Conservation (phyloP, 2,329 filamentous ascomycete genomes). For the Xylariaceae sp. region DNA sequence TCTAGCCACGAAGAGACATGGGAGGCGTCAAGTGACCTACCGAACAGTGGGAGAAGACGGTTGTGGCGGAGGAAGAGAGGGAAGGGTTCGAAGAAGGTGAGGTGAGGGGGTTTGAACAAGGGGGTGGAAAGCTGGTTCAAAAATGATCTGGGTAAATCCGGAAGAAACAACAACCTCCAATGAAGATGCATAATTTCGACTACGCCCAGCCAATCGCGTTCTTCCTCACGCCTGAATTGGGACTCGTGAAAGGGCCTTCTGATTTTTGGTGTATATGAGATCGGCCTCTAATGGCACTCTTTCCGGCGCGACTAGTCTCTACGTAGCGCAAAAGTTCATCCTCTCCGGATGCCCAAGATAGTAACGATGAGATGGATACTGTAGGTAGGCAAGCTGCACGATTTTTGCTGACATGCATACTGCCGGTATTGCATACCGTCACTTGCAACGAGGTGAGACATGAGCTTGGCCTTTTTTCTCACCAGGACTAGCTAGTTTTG, state of each 20-base stretch:
- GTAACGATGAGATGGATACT: not conserved
- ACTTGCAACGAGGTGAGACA: constrained; percentile 4
- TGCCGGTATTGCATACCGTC: constrained; percentile 4
- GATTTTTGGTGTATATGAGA: constrained; percentile 3
- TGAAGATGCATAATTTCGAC: constrained; percentile 3
- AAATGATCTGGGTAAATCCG: constrained; percentile 32
- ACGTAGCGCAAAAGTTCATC: not conserved
- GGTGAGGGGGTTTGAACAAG: not conserved
- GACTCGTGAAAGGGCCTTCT: constrained; percentile 8
- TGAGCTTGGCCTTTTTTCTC: not conserved
- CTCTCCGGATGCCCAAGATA: not conserved
- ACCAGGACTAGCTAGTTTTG: not conserved
- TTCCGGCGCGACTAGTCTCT: constrained; percentile 7
- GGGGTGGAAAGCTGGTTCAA: constrained; percentile 2
- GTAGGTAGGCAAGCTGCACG: constrained; percentile 5
- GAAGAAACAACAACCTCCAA: constrained; percentile 29
- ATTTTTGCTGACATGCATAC: constrained; percentile 1
- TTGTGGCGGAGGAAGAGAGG: constrained; percentile 12
- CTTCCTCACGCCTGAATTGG: constrained; percentile 5
- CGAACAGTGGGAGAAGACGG: not conserved
- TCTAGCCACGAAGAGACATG: constrained; percentile 5
- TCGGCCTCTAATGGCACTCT: constrained; percentile 18
- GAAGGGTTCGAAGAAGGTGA: not conserved
- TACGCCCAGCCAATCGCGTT: constrained; percentile 20
- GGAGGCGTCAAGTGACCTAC: constrained; percentile 3